Evolutionary conservation across 2,329 filamentous ascomycete genomes (phyloP).

Genomic region (Alternaria sp.): DNA sequence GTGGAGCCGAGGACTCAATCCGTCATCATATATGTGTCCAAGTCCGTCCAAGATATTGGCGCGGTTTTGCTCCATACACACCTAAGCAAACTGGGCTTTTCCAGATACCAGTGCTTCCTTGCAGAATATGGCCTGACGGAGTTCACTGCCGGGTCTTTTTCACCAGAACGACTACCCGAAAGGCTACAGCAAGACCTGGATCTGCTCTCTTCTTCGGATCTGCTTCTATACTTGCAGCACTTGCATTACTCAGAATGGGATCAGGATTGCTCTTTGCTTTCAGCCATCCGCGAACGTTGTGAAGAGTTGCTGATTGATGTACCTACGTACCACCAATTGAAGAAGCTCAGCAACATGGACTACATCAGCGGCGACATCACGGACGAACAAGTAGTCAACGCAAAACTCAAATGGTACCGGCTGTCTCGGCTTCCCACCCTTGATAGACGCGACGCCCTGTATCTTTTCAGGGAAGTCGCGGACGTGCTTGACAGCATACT

Average conservation of each 20-base stretch:
- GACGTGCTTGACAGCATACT: constrained; percentile 38
- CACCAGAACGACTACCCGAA: constrained; percentile 30
- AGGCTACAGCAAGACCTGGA: constrained; percentile 46
- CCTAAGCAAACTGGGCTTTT: constrained; percentile 45
- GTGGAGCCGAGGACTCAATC: constrained; percentile 38
- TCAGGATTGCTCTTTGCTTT: constrained; percentile 41
- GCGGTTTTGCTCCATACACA: constrained; percentile 45
- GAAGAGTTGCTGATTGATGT: constrained; percentile 47
- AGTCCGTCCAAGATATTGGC: constrained; percentile 44
- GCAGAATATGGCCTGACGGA: constrained; percentile 39
- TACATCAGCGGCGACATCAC: constrained; percentile 42
- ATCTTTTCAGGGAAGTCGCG: constrained; percentile 46
- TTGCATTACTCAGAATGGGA: constrained; percentile 46
- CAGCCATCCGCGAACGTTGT: constrained; percentile 37
- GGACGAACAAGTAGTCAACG: constrained; percentile 42
- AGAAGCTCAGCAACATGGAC: constrained; percentile 48
- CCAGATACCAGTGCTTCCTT: constrained; percentile 49
- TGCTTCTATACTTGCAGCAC: constrained; percentile 47
- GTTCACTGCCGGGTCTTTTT: constrained; percentile 15
- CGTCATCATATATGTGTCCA: constrained; percentile 47
- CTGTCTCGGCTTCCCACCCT: constrained; percentile 39
- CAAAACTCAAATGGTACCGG: constrained; percentile 48
- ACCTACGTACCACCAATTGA: constrained; percentile 49
- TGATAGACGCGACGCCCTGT: constrained; percentile 33
- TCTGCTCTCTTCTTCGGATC: constrained; percentile 45